These are phyloP conservation scores for Eremomyces bilateralis DNA, from an alignment of 495 filamentous ascomycete genomes.

Conservation along the genomic window DNA sequence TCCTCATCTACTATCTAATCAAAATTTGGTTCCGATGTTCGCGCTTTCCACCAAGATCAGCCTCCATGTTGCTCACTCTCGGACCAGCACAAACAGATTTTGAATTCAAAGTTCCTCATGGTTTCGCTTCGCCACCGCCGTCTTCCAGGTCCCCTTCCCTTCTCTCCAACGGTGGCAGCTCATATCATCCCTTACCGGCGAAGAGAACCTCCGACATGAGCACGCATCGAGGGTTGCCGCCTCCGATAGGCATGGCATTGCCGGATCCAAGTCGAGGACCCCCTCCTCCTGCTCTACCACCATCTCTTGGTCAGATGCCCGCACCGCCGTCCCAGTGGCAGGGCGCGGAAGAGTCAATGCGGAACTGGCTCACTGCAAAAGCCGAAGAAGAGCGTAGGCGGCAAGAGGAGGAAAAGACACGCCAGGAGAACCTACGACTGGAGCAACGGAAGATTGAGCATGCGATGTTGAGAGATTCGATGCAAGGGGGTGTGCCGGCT, in stretches of 20 bases:
- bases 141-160: slow-evolving; percentile 30
- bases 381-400: slow-evolving; percentile 72
- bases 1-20: too few relatives aligned
- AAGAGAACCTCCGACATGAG: slow-evolving; percentile 31
- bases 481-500: slow-evolving; percentile 64
- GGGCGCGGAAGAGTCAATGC: slow-evolving; percentile 57
- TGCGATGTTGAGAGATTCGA: slow-evolving; percentile 61
- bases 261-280: slow-evolving; percentile 15
- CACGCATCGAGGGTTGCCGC: slow-evolving; percentile 54
- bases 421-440: slow-evolving; percentile 51
- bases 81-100: slow-evolving; percentile 36
- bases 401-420: slow-evolving; percentile 75
- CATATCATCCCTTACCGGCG: slow-evolving; percentile 24
- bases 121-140: slow-evolving; percentile 37
- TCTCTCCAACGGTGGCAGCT: slow-evolving; percentile 33
- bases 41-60: too few relatives aligned
- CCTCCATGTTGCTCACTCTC: slow-evolving; percentile 41
- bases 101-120: slow-evolving; percentile 47
- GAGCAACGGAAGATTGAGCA: slow-evolving; percentile 73
- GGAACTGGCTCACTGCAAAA: slow-evolving; percentile 61
- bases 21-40: too few relatives aligned
- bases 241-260: slow-evolving; percentile 49
- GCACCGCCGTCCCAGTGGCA: slow-evolving; percentile 52
- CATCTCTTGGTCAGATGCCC: slow-evolving; percentile 29
- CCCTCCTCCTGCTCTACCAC: slow-evolving; percentile 3